Evolutionary conservation across 2,329 filamentous ascomycete species (phyloP).

Genomic region (Cladorrhinum sp.): DNA sequence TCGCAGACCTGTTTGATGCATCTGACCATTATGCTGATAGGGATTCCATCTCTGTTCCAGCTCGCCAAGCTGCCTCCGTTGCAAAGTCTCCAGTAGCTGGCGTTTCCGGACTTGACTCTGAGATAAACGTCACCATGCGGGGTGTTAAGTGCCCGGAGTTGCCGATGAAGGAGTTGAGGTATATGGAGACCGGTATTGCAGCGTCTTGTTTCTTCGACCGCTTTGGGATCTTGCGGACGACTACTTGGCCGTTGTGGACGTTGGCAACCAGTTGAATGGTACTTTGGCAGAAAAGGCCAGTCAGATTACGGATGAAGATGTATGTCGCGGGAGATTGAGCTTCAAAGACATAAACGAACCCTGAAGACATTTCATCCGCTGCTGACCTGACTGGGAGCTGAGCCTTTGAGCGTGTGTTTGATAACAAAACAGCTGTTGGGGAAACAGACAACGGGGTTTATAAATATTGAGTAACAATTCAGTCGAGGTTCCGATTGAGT

Average conservation of each 20-base stretch:
- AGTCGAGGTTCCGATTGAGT: no score
- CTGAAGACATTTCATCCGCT: neutral
- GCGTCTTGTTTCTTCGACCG: neutral
- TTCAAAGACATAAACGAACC: conserved; percentile 6
- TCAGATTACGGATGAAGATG: conserved; percentile 3
- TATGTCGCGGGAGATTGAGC: conserved; percentile 1
- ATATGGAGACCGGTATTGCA: conserved; percentile 4
- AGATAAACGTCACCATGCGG: conserved; percentile 6
- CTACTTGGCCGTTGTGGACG: conserved; percentile 6
- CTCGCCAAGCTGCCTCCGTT: conserved; percentile 8
- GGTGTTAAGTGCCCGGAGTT: neutral
- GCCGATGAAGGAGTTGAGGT: neutral
- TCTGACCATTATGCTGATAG: conserved; percentile 9
- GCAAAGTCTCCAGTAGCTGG: conserved; percentile 19
- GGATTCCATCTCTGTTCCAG: neutral
- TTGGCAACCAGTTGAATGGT: conserved; percentile 12
- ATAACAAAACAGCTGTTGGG: no score
- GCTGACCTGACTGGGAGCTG: no score
- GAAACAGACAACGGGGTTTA: no score
- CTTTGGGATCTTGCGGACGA: conserved; percentile 9
- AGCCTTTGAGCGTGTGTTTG: no score
- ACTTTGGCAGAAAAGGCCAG: conserved; percentile 2
- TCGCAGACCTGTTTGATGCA: conserved; percentile 14
- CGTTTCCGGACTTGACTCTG: neutral
- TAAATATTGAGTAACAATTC: no score